Base-by-base conservation (phyloP, 164 flowering plant species). In the Chloranthus sessilifolius region DNA sequence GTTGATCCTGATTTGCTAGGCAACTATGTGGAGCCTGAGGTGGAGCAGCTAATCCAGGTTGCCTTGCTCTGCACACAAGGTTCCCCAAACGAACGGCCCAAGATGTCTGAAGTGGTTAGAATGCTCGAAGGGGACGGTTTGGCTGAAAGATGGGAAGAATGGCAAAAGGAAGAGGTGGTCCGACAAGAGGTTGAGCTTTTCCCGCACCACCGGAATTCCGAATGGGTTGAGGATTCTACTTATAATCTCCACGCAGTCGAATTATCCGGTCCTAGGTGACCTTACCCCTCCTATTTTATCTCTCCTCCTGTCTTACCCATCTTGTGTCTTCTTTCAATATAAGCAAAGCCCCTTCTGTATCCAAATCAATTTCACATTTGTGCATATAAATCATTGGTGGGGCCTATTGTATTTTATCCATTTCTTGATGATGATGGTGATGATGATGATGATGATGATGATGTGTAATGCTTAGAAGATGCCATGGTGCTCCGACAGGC, bases 91-190 rank as follows among this genome's bases (percentile, higher is more conserved):
- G 91, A 83, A 14, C 73, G 97, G 30, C 97, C 97, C 1, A 85
- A 83, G 68, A 88, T 88, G 95, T 79, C 92, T 1, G 97, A 88
- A 27, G 95, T 88, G 29, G 97, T 88, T 39, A 77, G 95, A 60
- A 88, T 88, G 97, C 88, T 88, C 5, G 96, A 85, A 74, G 95
- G 92, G 3, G 97, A 85, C 39, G 92, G 95, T 7, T 66, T 83
- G 66, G 89, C 95, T 17, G 95, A 83, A 72, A 72, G 81, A 57
- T 83, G 97, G 91, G 95, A 85, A 20, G 97, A 85, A 53, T 83
- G 91, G 92, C 97, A 83, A 48, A 80, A 83, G 74, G 87, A 76
- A 33, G 94, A 85, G 55, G 81, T 83, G 31, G 75, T 78, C 50
- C 80, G 81, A 0, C 95, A 83, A 39, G 91, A 85, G 55, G 74